These are phyloP conservation scores for Starmerella gropengiesseri DNA, from an alignment of 805 yeast genomes.

Conservation along the genomic window DNA sequence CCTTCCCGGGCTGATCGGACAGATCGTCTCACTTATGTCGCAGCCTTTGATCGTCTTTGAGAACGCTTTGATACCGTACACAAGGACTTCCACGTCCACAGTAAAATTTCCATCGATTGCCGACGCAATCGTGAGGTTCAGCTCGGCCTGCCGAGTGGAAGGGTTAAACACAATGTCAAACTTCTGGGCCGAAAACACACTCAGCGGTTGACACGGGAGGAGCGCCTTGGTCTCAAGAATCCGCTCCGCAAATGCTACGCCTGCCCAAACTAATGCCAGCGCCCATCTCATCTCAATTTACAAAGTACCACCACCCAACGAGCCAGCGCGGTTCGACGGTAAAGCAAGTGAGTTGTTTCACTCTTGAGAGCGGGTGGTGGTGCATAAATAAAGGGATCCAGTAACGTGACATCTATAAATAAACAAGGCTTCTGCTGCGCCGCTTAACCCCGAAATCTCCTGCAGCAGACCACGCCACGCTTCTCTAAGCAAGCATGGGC, in stretches of 20 bases:
- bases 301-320: background rate
- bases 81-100: constrained; percentile 55
- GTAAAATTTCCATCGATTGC: constrained; percentile 61
- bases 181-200: constrained; percentile 72
- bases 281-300: constrained; percentile 2
- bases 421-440: no score
- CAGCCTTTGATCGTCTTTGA: constrained; percentile 53
- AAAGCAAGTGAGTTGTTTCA: no score
- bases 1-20: constrained; percentile 85
- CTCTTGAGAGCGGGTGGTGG: no score
- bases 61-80: constrained; percentile 67
- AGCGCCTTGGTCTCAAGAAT: constrained; percentile 48
- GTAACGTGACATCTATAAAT: no score
- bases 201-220: constrained; percentile 83
- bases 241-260: constrained; percentile 26
- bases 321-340: background rate
- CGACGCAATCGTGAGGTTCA: constrained; percentile 68
- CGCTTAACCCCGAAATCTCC: no score
- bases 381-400: no score
- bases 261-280: constrained; percentile 3
- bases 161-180: constrained; percentile 72
- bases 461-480: no score
- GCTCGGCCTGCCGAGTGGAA: constrained; percentile 45
- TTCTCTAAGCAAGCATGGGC: no score
- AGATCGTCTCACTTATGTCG: constrained; percentile 44